phyloP scores from a whole-genome alignment of 768 basidiomycete genomes.

The Leccinum barrowsii region DNA sequence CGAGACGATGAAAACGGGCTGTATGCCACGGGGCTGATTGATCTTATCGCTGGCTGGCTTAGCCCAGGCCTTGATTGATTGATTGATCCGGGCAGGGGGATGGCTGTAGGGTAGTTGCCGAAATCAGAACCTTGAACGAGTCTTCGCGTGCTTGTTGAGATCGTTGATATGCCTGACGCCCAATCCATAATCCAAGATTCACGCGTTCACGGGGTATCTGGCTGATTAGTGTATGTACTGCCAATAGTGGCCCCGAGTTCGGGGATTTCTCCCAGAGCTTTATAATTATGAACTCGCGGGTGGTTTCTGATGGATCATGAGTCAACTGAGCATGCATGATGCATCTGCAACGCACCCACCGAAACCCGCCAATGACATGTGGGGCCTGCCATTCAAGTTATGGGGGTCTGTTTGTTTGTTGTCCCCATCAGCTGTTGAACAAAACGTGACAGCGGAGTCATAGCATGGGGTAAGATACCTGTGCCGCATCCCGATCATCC shows the following conservation, averaged over 20 bases:
- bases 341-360: conserved; percentile 3
- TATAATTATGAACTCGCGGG: neutral
- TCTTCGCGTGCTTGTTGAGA: neutral
- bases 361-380: neutral
- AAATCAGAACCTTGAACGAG: neutral
- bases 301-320: conserved; percentile 5
- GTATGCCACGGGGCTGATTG: neutral
- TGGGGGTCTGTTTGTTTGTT: neutral
- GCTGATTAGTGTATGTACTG: neutral
- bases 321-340: neutral
- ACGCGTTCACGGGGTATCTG: neutral
- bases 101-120: neutral
- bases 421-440: neutral
- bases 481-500: neutral
- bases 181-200: neutral
- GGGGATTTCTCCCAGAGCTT: neutral
- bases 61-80: neutral
- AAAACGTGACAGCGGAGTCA: neutral
- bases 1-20: conserved; percentile 26
- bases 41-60: neutral
- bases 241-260: no score
- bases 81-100: neutral
- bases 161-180: neutral
- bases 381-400: neutral
- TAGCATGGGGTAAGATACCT: neutral